Percentiles rank a stretch among this genome's conserved stretches.
phyloP scores from a whole-genome alignment of 1,139 yeast genomes.

The Scheffersomyces lignicola region DNA sequence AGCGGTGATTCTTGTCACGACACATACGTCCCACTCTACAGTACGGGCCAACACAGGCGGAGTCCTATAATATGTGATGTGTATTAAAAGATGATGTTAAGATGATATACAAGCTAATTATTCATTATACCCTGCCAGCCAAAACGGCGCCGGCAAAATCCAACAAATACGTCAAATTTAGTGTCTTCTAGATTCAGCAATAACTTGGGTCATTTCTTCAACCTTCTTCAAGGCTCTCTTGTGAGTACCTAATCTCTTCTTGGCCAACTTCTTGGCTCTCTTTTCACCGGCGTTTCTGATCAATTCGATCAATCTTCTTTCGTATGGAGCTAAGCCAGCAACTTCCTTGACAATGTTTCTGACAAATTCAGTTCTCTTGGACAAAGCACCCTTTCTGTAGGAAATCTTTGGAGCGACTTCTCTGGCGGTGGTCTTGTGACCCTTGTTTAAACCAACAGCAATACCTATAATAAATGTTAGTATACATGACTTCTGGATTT shows the following conservation, averaged over 20 bases:
- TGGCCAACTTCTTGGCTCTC: conserved; percentile 99
- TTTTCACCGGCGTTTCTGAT: conserved; percentile 99
- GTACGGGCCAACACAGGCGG: too few relatives aligned
- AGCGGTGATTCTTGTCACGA: too few relatives aligned
- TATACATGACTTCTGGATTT: not conserved
- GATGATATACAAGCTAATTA: conserved; percentile 1
- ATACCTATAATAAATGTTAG: conserved; percentile 57
- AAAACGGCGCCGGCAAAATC: not conserved
- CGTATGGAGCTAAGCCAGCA: conserved; percentile 99
- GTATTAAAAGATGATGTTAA: conserved; percentile 4
- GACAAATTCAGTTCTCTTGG: conserved; percentile 95
- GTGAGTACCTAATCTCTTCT: conserved; percentile 99
- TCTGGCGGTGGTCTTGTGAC: conserved; percentile 94
- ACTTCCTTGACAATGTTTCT: conserved; percentile 96
- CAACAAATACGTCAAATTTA: conserved; percentile 20
- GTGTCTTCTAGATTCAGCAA: conserved; percentile 95
- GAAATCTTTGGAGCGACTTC: conserved; percentile 94
- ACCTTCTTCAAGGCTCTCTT: conserved; percentile 99
- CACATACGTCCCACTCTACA: too few relatives aligned
- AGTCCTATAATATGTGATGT: conserved; percentile 4
- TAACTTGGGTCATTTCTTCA: conserved; percentile 96
- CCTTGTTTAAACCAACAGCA: conserved; percentile 99
- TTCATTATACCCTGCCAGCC: not conserved
- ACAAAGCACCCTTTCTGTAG: conserved; percentile 94
- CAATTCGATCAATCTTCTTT: conserved; percentile 98